Percentiles rank a stretch among this genome's conserved stretches.
Conservation (phyloP, 169 alveolate species). For the Toxoplasma gondii region DNA sequence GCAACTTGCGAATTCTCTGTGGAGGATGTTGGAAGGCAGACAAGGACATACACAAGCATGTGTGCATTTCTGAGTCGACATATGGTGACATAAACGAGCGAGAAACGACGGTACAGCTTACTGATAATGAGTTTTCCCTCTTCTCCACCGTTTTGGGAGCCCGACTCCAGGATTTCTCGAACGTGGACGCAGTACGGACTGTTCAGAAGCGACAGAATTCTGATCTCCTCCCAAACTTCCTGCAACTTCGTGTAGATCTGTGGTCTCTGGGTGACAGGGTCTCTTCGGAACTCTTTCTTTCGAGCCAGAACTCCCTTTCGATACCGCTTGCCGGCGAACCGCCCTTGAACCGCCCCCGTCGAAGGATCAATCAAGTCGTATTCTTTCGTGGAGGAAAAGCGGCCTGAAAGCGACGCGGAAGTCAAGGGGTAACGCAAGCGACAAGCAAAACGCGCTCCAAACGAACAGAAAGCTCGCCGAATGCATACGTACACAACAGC, state of each 20-base stretch:
- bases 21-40: no score
- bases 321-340: constrained; percentile 59
- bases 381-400: background rate
- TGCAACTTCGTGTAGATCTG: constrained; percentile 49
- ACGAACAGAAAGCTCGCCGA: background rate
- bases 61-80: no score
- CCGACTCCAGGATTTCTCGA: constrained; percentile 42
- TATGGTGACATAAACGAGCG: no score
- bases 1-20: no score
- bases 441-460: background rate
- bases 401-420: background rate
- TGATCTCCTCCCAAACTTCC: constrained; percentile 57
- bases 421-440: background rate
- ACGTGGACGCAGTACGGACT: constrained; percentile 57
- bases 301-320: constrained; percentile 54
- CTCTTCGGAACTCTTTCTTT: constrained; percentile 54
- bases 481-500: background rate
- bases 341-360: constrained; percentile 45
- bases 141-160: constrained; percentile 1
- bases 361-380: background rate
- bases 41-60: no score
- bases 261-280: constrained; percentile 35
- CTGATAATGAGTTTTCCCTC: constrained; percentile 61
- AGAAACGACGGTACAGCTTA: background rate
- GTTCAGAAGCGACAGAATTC: constrained; percentile 43